Percentiles rank a stretch among this genome's conserved stretches.
Evolutionary conservation across 169 alveolate genomes (phyloP).

Genomic region (Cryptosporidium sp.): DNA sequence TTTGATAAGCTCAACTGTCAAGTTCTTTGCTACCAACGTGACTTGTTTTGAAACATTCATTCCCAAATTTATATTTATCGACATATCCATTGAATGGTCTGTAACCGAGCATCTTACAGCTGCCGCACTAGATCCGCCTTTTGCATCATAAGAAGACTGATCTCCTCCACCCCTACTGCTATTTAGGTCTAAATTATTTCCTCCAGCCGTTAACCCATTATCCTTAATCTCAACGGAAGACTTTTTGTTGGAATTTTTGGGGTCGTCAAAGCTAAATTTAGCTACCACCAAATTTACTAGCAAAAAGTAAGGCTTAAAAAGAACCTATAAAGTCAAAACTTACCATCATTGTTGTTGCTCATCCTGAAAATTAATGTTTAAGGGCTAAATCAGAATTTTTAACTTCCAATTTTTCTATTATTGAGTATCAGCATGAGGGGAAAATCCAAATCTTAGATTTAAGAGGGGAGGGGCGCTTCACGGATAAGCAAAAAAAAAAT

Average conservation of each 20-base stretch:
- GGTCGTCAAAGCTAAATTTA: constrained; percentile 52
- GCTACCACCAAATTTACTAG: constrained; percentile 66
- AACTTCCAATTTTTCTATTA: not conserved
- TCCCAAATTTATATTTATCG: constrained; percentile 43
- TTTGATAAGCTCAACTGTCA: constrained; percentile 22
- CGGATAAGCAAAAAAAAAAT: not conserved
- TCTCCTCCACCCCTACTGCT: constrained; percentile 47
- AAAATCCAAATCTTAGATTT: constrained; percentile 14
- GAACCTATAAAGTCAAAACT: not conserved
- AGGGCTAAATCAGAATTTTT: not conserved
- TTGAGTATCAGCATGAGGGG: not conserved
- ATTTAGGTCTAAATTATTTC: constrained; percentile 4
- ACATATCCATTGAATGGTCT: constrained; percentile 63
- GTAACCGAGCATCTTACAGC: constrained; percentile 67
- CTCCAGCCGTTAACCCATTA: not conserved
- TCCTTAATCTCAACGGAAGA: constrained; percentile 45
- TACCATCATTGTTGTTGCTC: constrained; percentile 59
- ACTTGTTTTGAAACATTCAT: constrained; percentile 50
- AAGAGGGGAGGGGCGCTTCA: constrained; percentile 29
- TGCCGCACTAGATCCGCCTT: constrained; percentile 74
- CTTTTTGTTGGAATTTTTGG: constrained; percentile 4
- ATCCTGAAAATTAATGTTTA: constrained; percentile 1
- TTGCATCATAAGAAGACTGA: constrained; percentile 55
- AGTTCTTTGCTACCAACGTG: constrained; percentile 48
- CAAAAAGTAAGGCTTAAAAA: not conserved